Percentiles rank a stretch among this genome's conserved stretches.
These are phyloP conservation scores for Naematelia encephala DNA, from an alignment of 768 basidiomycete genomes.

Conservation along the genomic window DNA sequence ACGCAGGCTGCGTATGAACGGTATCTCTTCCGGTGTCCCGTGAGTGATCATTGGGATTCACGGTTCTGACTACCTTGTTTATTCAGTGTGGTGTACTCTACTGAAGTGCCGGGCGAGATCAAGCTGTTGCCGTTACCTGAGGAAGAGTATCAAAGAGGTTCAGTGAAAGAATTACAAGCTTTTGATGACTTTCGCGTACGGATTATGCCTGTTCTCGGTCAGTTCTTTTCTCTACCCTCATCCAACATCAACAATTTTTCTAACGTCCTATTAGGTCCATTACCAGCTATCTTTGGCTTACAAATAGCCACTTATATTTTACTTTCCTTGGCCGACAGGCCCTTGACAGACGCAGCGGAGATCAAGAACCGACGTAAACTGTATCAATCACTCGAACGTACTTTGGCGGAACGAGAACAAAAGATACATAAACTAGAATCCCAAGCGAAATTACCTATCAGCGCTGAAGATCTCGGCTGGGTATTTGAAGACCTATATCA, in stretches of 20 bases:
- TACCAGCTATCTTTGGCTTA: constrained; percentile 88
- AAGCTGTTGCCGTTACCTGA: constrained; percentile 85
- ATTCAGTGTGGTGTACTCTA: constrained; percentile 89
- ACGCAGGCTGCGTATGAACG: constrained; percentile 55
- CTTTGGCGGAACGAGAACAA: constrained; percentile 70
- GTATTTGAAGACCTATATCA: constrained; percentile 84
- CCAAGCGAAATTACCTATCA: constrained; percentile 56
- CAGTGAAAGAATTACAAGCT: constrained; percentile 80
- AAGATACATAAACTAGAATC: constrained; percentile 60
- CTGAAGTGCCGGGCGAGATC: constrained; percentile 84
- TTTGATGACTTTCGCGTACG: constrained; percentile 92
- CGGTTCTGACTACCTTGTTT: constrained; percentile 63
- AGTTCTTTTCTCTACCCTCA: constrained; percentile 36
- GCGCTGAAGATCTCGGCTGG: constrained; percentile 75
- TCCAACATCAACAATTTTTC: too few relatives aligned
- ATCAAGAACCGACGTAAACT: constrained; percentile 80
- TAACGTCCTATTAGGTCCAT: too few relatives aligned
- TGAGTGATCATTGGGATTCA: constrained; percentile 33
- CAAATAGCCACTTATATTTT: constrained; percentile 84
- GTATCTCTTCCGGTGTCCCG: constrained; percentile 53
- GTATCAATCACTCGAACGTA: constrained; percentile 73
- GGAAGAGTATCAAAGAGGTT: constrained; percentile 84
- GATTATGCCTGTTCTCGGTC: constrained; percentile 82
- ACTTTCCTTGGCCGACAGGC: constrained; percentile 77
- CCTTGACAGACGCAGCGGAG: constrained; percentile 75